These are phyloP conservation scores for Debaryomyces coudertii DNA, from an alignment of 1,139 yeast species.

Conservation along the genomic window DNA sequence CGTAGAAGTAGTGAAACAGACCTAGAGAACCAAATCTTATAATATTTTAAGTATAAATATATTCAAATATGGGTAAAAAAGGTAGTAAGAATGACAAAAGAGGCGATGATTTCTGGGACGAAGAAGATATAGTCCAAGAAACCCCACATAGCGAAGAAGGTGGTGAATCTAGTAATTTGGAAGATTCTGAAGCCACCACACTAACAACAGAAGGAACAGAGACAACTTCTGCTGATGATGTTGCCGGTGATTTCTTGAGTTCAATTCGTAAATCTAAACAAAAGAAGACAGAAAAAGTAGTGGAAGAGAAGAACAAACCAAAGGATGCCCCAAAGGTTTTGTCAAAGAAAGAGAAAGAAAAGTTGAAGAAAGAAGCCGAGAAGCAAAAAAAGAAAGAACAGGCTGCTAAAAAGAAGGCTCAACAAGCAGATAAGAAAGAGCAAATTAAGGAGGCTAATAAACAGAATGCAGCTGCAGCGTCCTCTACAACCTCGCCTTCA, in stretches of 20 bases:
- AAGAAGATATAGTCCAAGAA: slow-evolving; percentile 69
- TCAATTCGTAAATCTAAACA: slow-evolving; percentile 79
- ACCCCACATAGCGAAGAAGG: slow-evolving; percentile 60
- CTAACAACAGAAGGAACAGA: slow-evolving; percentile 20
- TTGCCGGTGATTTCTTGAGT: slow-evolving; percentile 72
- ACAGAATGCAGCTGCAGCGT: slow-evolving; percentile 56
- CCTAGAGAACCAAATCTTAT: background rate
- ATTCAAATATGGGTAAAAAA: slow-evolving; percentile 48
- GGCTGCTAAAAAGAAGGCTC: slow-evolving; percentile 80
- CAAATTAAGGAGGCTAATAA: slow-evolving; percentile 68
- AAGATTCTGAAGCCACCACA: slow-evolving; percentile 22
- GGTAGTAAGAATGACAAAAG: slow-evolving; percentile 53
- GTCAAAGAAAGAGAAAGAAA: slow-evolving; percentile 96
- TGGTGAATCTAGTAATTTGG: slow-evolving; percentile 29
- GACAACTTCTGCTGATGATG: slow-evolving; percentile 44
- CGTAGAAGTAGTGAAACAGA: background rate
- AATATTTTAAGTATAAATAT: background rate
- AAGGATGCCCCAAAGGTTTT: slow-evolving; percentile 72
- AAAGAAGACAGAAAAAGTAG: slow-evolving; percentile 66
- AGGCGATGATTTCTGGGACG: slow-evolving; percentile 80
- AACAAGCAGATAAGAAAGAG: slow-evolving; percentile 61
- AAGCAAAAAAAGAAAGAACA: slow-evolving; percentile 91
- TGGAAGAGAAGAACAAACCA: slow-evolving; percentile 47
- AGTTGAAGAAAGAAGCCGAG: slow-evolving; percentile 95
- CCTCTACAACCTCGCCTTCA: slow-evolving; percentile 29